Evolutionary conservation across 2,329 filamentous ascomycete species (phyloP).

Genomic region (Leptoxyphium fumago): DNA sequence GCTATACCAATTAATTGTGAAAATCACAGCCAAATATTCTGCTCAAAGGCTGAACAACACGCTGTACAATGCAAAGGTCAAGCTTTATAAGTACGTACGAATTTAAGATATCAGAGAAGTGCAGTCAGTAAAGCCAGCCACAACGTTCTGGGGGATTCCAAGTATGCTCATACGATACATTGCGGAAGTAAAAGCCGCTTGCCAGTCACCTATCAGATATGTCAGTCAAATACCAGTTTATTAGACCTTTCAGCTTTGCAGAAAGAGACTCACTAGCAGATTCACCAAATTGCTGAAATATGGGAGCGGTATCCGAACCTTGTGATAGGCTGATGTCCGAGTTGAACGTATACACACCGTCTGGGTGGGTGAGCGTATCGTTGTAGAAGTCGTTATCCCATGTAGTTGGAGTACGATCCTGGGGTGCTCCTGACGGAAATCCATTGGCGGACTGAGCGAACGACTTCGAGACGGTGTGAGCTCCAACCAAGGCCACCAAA

Average conservation of each 20-base stretch:
- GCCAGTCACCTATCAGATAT: constrained; percentile 1
- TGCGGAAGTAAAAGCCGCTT: constrained; percentile 5
- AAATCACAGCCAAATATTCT: too few relatives aligned
- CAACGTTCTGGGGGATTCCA: constrained; percentile 7
- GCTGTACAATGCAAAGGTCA: too few relatives aligned
- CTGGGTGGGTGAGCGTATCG: constrained; percentile 10
- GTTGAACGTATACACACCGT: constrained; percentile 16
- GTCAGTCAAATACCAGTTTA: not conserved
- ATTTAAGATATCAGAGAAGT: constrained; percentile 1
- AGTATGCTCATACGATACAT: constrained; percentile 11
- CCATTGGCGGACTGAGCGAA: constrained; percentile 17
- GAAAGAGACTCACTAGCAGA: not conserved
- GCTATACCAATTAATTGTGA: too few relatives aligned
- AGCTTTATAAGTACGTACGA: not conserved
- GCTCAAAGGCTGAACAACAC: too few relatives aligned
- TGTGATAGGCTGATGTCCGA: constrained; percentile 14
- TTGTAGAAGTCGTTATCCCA: constrained; percentile 39
- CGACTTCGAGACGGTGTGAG: constrained; percentile 37
- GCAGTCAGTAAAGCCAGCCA: constrained; percentile 9
- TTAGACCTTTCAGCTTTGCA: not conserved
- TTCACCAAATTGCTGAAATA: not conserved
- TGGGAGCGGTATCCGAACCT: not conserved
- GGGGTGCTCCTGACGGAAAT: constrained; percentile 21
- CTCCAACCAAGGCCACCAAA: constrained; percentile 40
- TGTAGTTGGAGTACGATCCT: constrained; percentile 34